Conservation (phyloP, 169 alveolate species). For the Plasmodium gaboni region DNA sequence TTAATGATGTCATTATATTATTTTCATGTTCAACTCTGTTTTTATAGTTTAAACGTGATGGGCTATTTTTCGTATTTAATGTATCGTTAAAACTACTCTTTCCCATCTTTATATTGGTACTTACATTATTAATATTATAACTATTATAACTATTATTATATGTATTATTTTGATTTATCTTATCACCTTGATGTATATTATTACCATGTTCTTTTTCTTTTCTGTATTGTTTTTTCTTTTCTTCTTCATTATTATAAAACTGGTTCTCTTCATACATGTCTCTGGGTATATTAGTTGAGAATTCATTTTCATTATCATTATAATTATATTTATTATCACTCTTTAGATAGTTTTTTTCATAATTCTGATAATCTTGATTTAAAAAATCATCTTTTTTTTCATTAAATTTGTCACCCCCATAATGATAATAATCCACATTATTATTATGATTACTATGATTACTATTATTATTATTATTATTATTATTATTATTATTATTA, state of each 20-base stretch:
- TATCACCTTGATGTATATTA: not conserved
- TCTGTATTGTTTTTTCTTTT: not conserved
- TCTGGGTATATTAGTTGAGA: not conserved
- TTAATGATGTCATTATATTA: conserved; percentile 38
- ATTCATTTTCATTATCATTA: not conserved
- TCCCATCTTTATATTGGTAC: conserved; percentile 67
- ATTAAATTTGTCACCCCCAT: not conserved
- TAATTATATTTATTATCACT: not conserved
- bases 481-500: not conserved
- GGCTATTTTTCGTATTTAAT: conserved; percentile 5
- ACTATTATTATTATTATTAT: not conserved
- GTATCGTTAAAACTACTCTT: conserved; percentile 56
- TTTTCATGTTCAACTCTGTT: conserved; percentile 19
- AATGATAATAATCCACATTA: not conserved
- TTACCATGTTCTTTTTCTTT: not conserved
- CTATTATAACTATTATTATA: conserved; percentile 10
- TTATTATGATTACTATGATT: conserved; percentile 1
- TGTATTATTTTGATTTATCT: not conserved
- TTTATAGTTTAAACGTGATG: conserved; percentile 16
- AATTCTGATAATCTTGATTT: not conserved
- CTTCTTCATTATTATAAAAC: not conserved
- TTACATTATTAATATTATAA: conserved; percentile 49
- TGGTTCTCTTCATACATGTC: conserved; percentile 1
- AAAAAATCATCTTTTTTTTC: not conserved
- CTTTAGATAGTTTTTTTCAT: not conserved